Base-by-base conservation (phyloP, 1,284 basidiomycete genomes). In the Clitocybe nebularis region DNA sequence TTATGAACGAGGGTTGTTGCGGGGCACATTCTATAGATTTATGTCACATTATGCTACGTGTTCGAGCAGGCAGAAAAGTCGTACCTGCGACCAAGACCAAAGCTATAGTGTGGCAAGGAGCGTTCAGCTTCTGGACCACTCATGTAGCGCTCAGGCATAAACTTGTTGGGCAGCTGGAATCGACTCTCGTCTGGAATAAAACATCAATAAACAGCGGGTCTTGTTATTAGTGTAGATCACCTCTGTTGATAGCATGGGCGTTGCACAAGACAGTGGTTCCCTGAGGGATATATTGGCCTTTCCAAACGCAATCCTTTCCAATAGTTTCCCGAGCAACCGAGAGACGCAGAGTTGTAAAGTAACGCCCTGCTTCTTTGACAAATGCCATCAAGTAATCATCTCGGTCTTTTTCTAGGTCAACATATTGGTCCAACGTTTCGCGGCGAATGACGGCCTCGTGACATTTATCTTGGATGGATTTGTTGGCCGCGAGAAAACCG, bases 181-280 rank as follows among this genome's bases (percentile, higher is more conserved):
- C 44, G 43, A 21, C 19, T 44, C 8, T 45, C 11, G 36, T 51
- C 49, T 51, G 9, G n/a, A n/a, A n/a, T n/a, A n/a, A n/a, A n/a
- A n/a, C n/a, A n/a, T n/a, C n/a, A n/a, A n/a, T n/a, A n/a, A n/a
- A n/a, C n/a, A n/a, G n/a, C n/a, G n/a, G n/a, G n/a, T n/a, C n/a
- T n/a, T n/a, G n/a, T n/a, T n/a, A n/a, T n/a, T n/a, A n/a, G n/a
- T n/a, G n/a, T 24, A 24, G 6, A 13, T 25, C 7, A 46, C 49
- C 47, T 46, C 49, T 19, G n/a, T 51, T 51, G 40, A 51, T 51
- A 5, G 49, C 47, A 34, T 51, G 44, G 5, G 44, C 41, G 16
- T 51, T 51, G 30, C 36, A 40, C 11, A 40, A 48, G n/a, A 51
- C 49, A 9, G 44, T 48, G 9, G 47, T 51, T 3, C 49, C 47